Evolutionary conservation across 805 yeast species (phyloP).

Genomic region (Candida nonsorbophila): DNA sequence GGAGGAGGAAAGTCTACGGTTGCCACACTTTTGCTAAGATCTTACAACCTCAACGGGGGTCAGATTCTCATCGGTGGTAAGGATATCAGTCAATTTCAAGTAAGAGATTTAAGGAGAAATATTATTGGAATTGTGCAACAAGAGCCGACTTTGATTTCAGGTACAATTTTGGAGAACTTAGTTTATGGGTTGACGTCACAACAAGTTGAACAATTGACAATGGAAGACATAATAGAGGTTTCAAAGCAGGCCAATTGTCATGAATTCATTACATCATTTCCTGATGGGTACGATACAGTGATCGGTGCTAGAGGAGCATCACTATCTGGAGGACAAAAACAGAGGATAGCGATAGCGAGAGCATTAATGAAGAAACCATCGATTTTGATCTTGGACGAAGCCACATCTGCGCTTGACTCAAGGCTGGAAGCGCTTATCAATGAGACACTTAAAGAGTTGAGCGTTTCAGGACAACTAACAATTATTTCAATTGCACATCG

Average conservation of each 20-base stretch:
- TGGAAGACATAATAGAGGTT: conserved; percentile 40
- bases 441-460: conserved; percentile 34
- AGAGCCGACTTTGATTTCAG: conserved; percentile 54
- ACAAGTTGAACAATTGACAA: conserved; percentile 26
- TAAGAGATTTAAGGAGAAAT: conserved; percentile 42
- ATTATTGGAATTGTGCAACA: conserved; percentile 57
- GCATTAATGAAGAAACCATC: conserved; percentile 65
- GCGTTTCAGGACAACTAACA: conserved; percentile 34
- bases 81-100: conserved; percentile 43
- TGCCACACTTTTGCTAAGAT: conserved; percentile 47
- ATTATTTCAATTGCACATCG: conserved; percentile 42
- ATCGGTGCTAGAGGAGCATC: conserved; percentile 54
- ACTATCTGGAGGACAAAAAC: conserved; percentile 74
- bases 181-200: conserved; percentile 43
- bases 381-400: conserved; percentile 62
- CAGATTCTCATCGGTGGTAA: conserved; percentile 47
- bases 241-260: conserved; percentile 52
- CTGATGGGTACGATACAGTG: conserved; percentile 56
- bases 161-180: conserved; percentile 51
- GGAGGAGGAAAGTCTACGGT: conserved; percentile 62
- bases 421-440: conserved; percentile 43
- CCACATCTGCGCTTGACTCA: conserved; percentile 59
- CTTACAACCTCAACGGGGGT: conserved; percentile 47
- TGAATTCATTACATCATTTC: conserved; percentile 50
- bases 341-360: conserved; percentile 71